Conservation (phyloP, 768 basidiomycete genomes). For the Asterophora parasitica region DNA sequence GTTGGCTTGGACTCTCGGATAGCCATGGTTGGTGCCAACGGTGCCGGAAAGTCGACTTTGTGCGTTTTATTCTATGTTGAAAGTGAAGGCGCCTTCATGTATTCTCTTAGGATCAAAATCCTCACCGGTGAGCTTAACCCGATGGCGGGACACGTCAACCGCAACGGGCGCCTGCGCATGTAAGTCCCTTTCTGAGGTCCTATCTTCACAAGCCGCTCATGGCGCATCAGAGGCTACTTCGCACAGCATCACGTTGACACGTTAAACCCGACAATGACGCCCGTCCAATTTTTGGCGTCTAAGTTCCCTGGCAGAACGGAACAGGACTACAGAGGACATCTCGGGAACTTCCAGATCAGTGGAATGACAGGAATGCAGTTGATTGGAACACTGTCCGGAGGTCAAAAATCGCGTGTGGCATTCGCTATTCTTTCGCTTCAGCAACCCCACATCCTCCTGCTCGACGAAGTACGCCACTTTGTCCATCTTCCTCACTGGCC, state of each 20-base stretch:
- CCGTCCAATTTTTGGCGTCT: conserved; percentile 89
- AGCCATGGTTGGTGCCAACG: conserved; percentile 93
- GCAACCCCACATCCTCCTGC: conserved; percentile 84
- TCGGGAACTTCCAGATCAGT: conserved; percentile 97
- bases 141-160: conserved; percentile 71
- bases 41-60: conserved; percentile 95
- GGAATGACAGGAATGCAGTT: conserved; percentile 89
- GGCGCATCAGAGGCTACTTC: conserved; percentile 67
- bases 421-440: conserved; percentile 85
- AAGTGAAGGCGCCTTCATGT: not conserved
- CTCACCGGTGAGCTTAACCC: conserved; percentile 81
- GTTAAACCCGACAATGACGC: conserved; percentile 77
- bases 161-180: conserved; percentile 91
- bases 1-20: conserved; percentile 93
- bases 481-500: not conserved
- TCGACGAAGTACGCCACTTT: conserved; percentile 75
- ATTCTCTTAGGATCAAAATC: conserved; percentile 72
- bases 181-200: conserved; percentile 30
- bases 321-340: conserved; percentile 92
- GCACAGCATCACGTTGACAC: conserved; percentile 97
- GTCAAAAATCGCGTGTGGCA: conserved; percentile 94
- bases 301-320: conserved; percentile 93
- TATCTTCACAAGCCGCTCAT: not conserved
- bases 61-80: conserved; percentile 28
- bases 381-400: conserved; percentile 90